phyloP scores from a whole-genome alignment of 495 filamentous ascomycete species.

The Penicillium waksmanii region DNA sequence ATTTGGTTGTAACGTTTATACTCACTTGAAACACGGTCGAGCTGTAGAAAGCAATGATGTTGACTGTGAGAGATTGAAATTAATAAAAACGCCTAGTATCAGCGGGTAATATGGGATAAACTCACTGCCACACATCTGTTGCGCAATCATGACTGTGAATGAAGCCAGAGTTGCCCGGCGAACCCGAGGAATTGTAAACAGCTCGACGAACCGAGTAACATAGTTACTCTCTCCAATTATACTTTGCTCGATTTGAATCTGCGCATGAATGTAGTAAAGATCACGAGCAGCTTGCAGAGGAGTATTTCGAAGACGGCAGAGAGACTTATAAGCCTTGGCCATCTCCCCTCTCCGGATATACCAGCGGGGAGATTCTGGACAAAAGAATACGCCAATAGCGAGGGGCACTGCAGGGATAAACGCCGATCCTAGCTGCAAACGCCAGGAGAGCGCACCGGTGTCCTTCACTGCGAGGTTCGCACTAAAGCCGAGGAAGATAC shows the following conservation, averaged over 20 bases:
- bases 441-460: slow-evolving; percentile 60
- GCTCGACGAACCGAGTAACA: slow-evolving; percentile 59
- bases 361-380: slow-evolving; percentile 73
- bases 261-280: slow-evolving; percentile 67
- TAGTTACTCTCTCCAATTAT: slow-evolving; percentile 55
- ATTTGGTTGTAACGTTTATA: background rate
- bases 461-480: slow-evolving; percentile 64
- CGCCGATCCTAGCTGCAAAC: slow-evolving; percentile 65
- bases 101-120: background rate
- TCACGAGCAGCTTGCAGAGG: slow-evolving; percentile 65
- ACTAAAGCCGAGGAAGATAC: slow-evolving; percentile 62
- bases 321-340: slow-evolving; percentile 59
- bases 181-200: slow-evolving; percentile 71
- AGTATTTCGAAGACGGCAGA: slow-evolving; percentile 62
- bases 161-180: slow-evolving; percentile 69
- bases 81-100: background rate
- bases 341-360: slow-evolving; percentile 63
- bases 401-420: slow-evolving; percentile 75
- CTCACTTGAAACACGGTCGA: slow-evolving; percentile 64
- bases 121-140: slow-evolving; percentile 82
- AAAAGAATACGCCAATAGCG: slow-evolving; percentile 63
- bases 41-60: slow-evolving; percentile 83
- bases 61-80: slow-evolving; percentile 21
- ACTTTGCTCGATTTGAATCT: slow-evolving; percentile 57
- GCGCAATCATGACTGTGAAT: slow-evolving; percentile 70